Base-by-base conservation (phyloP, 306 rosid species). In the Medicago lupulina region DNA sequence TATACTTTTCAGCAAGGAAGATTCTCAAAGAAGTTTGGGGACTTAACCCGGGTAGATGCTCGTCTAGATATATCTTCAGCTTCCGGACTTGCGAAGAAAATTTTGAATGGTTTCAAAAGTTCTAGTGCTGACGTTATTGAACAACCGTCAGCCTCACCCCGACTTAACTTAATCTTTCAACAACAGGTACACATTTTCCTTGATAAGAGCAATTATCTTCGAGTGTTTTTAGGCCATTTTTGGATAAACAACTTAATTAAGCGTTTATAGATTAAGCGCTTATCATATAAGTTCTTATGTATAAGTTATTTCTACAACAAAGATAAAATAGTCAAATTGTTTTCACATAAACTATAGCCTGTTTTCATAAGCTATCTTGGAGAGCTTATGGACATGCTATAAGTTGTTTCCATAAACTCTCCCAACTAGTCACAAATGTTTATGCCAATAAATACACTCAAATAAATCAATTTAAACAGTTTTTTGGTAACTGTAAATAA, bases 41-140 rank as follows among this genome's bases (percentile, higher is more conserved):
- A 92, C 70, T 89, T 92, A 47, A 88, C 97, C 67, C 85, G 97
- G 84, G 40, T 94, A 53, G 97, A 90, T 84, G 89, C 96, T 76
- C 97, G 91, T 43, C 79, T 92, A 17, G 93, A 92, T 83, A 78
- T 94, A 66, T 83, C 90, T 76, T 92, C 96, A 40, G 96, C 88
- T 58, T 86, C 95, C 40, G 89, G 82, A 63, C 68, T 88, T 70
- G 87, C 87, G 66, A 87, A 82, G 81, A 88, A 89, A 82, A 73
- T 90, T 78, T 50, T 87, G 38, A 84, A 72, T 75, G 77, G 89
- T 77, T 85, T 83, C 82, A 87, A 80, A 78, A 78, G 82, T 61
- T 84, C 91, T 57, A 70, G 77, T 7, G 71, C 70, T 41, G 63
- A 79, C 38, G 60, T 47, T 38, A 47, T 54, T 11, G 84, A 86